A percentile compares a stretch with the other conserved stretches of the same genome.
phyloP scores from a whole-genome alignment of 306 rosid genomes.

The Dryas octopetala region DNA sequence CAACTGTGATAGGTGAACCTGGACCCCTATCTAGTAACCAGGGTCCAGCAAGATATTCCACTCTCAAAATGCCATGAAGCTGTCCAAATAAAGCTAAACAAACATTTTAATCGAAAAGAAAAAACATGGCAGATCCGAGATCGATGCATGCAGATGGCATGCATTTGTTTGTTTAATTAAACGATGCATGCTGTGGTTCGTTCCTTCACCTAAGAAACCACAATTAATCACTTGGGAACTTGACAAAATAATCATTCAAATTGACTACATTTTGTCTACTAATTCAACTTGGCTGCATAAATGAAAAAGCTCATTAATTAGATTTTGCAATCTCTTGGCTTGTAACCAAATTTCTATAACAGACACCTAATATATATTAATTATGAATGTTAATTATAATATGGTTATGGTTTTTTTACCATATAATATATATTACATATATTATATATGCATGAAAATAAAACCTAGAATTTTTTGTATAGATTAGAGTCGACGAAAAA shows the following conservation, averaged over 20 bases:
- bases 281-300: background rate
- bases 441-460: no score
- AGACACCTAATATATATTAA: background rate
- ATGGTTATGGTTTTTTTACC: no score
- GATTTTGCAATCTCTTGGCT: background rate
- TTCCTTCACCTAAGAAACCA: background rate
- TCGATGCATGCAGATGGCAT: background rate
- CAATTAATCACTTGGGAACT: background rate
- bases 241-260: background rate
- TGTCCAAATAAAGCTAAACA: background rate
- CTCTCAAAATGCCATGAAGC: background rate
- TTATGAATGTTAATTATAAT: no score
- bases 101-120: background rate
- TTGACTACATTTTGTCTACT: background rate
- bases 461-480: no score
- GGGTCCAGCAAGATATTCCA: no score
- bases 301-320: background rate
- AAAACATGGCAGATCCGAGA: no score
- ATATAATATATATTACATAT: no score
- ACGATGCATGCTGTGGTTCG: background rate
- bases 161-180: background rate
- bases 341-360: conserved; percentile 5
- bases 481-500: no score
- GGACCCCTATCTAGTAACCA: no score
- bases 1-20: no score